Percentiles rank a stretch among this genome's conserved stretches.
Evolutionary conservation across 169 alveolate genomes (phyloP).

Genomic region (Perkinsus chesapeaki): DNA sequence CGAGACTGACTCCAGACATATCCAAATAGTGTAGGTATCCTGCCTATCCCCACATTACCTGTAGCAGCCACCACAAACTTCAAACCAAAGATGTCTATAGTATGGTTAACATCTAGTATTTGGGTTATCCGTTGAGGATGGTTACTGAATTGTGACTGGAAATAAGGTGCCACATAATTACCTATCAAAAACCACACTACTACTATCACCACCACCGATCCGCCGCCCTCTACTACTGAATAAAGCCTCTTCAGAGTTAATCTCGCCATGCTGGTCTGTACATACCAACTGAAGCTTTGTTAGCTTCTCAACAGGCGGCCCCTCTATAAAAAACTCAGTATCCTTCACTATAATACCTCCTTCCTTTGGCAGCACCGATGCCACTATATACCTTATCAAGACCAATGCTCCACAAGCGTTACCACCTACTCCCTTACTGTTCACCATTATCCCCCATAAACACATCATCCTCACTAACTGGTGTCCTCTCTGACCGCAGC

Average conservation of each 20-base stretch:
- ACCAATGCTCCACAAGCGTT: neutral
- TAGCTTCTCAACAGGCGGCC: neutral
- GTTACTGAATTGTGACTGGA: constrained; percentile 2
- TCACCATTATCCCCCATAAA: neutral
- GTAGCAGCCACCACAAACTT: constrained; percentile 11
- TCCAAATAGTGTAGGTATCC: neutral
- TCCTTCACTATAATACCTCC: neutral
- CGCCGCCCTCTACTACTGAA: neutral
- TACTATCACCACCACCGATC: neutral
- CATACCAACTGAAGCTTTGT: neutral
- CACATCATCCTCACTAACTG: neutral
- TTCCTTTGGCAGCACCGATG: neutral
- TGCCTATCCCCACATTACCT: neutral
- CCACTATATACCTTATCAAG: neutral
- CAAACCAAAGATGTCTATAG: neutral
- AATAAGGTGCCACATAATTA: constrained; percentile 5
- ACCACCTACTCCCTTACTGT: neutral
- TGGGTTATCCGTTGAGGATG: neutral
- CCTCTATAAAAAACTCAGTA: neutral
- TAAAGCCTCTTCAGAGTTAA: neutral
- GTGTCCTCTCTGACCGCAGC: neutral
- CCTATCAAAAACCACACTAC: neutral
- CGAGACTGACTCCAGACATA: too few species aligned
- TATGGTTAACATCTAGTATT: neutral
- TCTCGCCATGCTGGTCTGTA: neutral